These are phyloP conservation scores for Lathyrus aphaca DNA, from an alignment of 306 rosid species.

Conservation along the genomic window DNA sequence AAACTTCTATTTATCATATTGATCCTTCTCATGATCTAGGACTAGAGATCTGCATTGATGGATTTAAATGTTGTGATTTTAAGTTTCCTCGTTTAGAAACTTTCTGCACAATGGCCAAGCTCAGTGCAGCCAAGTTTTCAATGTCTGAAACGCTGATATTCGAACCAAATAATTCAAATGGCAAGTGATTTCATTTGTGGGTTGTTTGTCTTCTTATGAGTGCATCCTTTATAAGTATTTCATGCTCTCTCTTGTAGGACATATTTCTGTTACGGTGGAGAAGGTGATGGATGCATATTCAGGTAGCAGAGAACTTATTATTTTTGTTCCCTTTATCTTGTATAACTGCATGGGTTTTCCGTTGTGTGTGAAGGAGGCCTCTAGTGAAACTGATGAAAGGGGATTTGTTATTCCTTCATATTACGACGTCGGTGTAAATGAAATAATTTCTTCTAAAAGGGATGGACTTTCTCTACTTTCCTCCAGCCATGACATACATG, in stretches of 20 bases:
- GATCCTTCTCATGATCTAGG: conserved; percentile 92
- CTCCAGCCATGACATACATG: conserved; percentile 45
- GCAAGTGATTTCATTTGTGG: conserved; percentile 44
- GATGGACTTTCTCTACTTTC: conserved; percentile 72
- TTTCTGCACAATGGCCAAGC: conserved; percentile 73
- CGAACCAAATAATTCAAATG: conserved; percentile 53
- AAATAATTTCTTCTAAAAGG: conserved; percentile 43
- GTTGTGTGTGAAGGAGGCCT: conserved; percentile 59
- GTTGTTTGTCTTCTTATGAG: conserved; percentile 17
- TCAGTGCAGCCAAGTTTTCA: conserved; percentile 71
- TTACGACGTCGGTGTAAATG: conserved; percentile 54
- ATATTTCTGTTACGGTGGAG: conserved; percentile 70
- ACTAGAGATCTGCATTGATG: conserved; percentile 68
- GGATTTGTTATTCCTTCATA: conserved; percentile 68
- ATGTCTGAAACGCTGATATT: conserved; percentile 67
- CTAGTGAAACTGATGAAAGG: conserved; percentile 51
- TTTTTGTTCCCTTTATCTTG: conserved; percentile 80
- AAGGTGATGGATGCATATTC: conserved; percentile 84
- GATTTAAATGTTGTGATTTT: conserved; percentile 62
- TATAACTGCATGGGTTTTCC: conserved; percentile 90
- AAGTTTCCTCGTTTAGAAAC: conserved; percentile 82
- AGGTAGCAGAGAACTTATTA: conserved; percentile 75
- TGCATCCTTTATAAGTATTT: conserved; percentile 32
- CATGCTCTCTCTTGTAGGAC: conserved; percentile 55
- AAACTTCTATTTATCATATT: conserved; percentile 73